These are phyloP conservation scores for Magnaporthiopsis rhizophila DNA, from an alignment of 2,329 filamentous ascomycete genomes.

Conservation along the genomic window DNA sequence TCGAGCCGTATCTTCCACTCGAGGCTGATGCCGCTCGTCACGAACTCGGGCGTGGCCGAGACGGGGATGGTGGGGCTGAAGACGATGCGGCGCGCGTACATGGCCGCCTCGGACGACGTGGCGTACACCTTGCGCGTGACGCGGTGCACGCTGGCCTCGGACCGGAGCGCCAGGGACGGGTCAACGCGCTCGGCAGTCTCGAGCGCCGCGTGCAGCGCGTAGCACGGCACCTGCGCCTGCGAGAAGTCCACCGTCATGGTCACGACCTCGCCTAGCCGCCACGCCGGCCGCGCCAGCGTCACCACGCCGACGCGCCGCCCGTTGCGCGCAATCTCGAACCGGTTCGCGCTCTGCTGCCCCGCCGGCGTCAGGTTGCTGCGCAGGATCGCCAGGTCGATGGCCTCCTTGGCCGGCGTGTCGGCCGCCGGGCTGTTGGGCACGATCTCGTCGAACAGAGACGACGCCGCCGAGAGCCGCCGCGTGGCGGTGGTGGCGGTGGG, in stretches of 20 bases:
- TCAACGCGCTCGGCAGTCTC: slow-evolving; percentile 84
- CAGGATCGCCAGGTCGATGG: slow-evolving; percentile 85
- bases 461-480: slow-evolving; percentile 41
- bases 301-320: slow-evolving; percentile 88
- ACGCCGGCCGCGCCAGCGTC: slow-evolving; percentile 79
- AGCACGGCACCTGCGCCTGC: slow-evolving; percentile 69
- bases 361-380: slow-evolving; percentile 63
- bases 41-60: slow-evolving; percentile 79
- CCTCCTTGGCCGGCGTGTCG: slow-evolving; percentile 63
- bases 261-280: slow-evolving; percentile 81
- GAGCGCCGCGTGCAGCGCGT: slow-evolving; percentile 74
- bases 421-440: slow-evolving; percentile 1
- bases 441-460: slow-evolving; percentile 13
- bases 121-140: slow-evolving; percentile 79
- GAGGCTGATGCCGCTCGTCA: slow-evolving; percentile 79
- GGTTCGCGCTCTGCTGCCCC: slow-evolving; percentile 75
- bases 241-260: slow-evolving; percentile 79
- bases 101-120: slow-evolving; percentile 69
- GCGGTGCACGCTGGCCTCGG: slow-evolving; percentile 75
- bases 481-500: slow-evolving; percentile 28
- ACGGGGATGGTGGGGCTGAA: slow-evolving; percentile 81
- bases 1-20: slow-evolving; percentile 88
- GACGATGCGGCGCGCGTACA: slow-evolving; percentile 70
- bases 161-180: slow-evolving; percentile 71
- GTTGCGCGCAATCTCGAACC: slow-evolving; percentile 90